Percentiles rank a stretch among this genome's conserved stretches.
phyloP scores from a whole-genome alignment of 202 grass and related monocot species.

The Brachypodium distachyon region DNA sequence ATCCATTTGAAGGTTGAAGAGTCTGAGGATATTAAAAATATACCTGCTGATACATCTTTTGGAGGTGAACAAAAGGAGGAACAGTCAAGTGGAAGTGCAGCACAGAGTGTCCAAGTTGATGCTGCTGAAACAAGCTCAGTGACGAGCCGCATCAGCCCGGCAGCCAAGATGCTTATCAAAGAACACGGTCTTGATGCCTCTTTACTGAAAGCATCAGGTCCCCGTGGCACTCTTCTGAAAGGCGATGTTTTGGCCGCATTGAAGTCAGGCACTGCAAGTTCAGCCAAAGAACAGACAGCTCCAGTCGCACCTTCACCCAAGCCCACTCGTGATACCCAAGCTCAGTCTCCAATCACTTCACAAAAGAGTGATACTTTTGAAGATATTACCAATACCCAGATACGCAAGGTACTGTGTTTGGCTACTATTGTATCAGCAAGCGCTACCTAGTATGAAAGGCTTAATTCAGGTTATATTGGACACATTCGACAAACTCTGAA shows the following conservation, averaged over 20 bases:
- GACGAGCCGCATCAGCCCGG: constrained; percentile 70
- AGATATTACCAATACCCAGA: constrained; percentile 84
- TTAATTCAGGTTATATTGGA: not conserved
- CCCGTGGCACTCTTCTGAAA: constrained; percentile 93
- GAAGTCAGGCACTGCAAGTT: constrained; percentile 44
- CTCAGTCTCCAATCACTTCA: constrained; percentile 24
- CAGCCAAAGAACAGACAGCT: constrained; percentile 43
- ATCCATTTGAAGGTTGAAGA: constrained; percentile 74
- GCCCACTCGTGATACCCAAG: constrained; percentile 32
- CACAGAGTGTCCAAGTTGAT: constrained; percentile 31
- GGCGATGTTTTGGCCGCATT: constrained; percentile 77
- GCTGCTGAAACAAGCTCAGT: constrained; percentile 27
- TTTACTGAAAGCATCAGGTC: constrained; percentile 74
- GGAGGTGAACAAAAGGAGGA: constrained; percentile 50
- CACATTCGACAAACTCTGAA: not conserved
- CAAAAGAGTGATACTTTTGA: constrained; percentile 38
- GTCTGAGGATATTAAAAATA: constrained; percentile 59
- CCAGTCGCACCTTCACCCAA: constrained; percentile 24
- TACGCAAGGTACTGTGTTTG: constrained; percentile 68
- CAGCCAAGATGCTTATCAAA: constrained; percentile 86
- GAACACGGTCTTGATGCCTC: constrained; percentile 62
- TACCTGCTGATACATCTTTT: constrained; percentile 62
- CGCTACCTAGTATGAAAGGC: not conserved
- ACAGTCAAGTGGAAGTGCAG: constrained; percentile 27
- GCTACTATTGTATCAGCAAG: not conserved